phyloP scores from a whole-genome alignment of 352 stramenopile species.

The Phytophthora colocasiae region DNA sequence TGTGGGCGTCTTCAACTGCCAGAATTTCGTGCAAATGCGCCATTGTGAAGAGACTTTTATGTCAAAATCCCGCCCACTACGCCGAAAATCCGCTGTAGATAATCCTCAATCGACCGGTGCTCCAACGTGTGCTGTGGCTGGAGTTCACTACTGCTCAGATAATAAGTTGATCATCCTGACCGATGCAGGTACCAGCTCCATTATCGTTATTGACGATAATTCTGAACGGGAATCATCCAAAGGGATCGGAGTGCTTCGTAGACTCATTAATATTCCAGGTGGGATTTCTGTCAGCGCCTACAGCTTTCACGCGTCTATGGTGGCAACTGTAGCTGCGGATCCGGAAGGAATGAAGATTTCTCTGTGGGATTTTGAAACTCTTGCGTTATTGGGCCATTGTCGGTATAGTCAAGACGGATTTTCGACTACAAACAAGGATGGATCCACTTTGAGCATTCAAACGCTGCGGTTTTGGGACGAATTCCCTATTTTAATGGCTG shows the following conservation, averaged over 20 bases:
- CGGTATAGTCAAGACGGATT: constrained; percentile 27
- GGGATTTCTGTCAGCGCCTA: constrained; percentile 66
- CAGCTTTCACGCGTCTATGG: constrained; percentile 67
- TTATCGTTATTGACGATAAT: constrained; percentile 76
- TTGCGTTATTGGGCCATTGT: constrained; percentile 53
- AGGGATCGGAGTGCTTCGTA: constrained; percentile 59
- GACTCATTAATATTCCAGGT: constrained; percentile 64
- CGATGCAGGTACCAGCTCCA: constrained; percentile 51
- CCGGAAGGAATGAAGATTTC: constrained; percentile 43
- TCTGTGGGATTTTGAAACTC: constrained; percentile 85
- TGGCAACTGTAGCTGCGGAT: constrained; percentile 63
- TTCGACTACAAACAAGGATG: constrained; percentile 5
- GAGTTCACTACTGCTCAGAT: constrained; percentile 75
- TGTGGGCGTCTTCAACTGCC: constrained; percentile 75
- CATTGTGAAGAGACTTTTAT: constrained; percentile 64
- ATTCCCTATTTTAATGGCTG: constrained; percentile 66
- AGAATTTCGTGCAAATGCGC: constrained; percentile 80
- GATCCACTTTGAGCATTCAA: constrained; percentile 33
- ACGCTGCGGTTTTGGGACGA: constrained; percentile 74
- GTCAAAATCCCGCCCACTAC: constrained; percentile 4
- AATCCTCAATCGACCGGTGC: constrained; percentile 17
- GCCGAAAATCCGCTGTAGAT: neutral
- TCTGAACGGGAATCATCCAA: constrained; percentile 53
- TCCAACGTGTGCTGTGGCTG: constrained; percentile 54
- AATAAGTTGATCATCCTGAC: constrained; percentile 77